phyloP scores from a whole-genome alignment of 257 asterid genomes.

The Orobanche coerulescens region DNA sequence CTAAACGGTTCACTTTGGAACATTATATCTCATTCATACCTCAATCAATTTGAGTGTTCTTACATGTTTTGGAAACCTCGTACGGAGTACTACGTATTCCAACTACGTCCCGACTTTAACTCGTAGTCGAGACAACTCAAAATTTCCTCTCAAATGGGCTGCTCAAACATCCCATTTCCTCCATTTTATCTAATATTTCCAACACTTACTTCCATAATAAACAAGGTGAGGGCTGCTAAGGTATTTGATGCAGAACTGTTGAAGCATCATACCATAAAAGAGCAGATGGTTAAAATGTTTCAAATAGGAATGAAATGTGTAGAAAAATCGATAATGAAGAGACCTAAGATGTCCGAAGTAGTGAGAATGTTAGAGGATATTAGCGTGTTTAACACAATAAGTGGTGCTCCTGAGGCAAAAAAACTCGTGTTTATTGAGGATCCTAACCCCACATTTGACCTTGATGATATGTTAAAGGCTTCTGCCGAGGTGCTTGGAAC shows the following conservation, averaged over 20 bases:
- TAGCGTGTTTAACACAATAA: background rate
- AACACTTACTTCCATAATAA: slow-evolving; percentile 10
- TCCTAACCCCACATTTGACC: slow-evolving; percentile 8
- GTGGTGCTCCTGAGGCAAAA: too few species aligned
- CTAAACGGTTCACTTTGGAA: too few species aligned
- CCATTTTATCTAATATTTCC: too few species aligned
- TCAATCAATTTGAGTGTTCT: too few species aligned
- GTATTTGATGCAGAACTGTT: slow-evolving; percentile 25
- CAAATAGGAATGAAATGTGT: slow-evolving; percentile 26
- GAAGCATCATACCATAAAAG: slow-evolving; percentile 6
- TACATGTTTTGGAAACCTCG: too few species aligned
- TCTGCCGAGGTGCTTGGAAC: slow-evolving; percentile 21
- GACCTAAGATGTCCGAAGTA: slow-evolving; percentile 27
- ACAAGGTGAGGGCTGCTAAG: slow-evolving; percentile 15
- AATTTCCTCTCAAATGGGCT: too few species aligned
- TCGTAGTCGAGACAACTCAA: too few species aligned
- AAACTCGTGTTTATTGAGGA: slow-evolving; percentile 16
- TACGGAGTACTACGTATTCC: too few species aligned
- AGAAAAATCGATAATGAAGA: slow-evolving; percentile 16
- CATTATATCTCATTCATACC: too few species aligned
- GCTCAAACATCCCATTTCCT: too few species aligned
- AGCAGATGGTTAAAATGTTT: slow-evolving; percentile 21
- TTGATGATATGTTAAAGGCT: slow-evolving; percentile 22
- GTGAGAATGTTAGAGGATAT: slow-evolving; percentile 26
- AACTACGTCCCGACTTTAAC: too few species aligned